A percentile compares a stretch with the other conserved stretches of the same genome.
These are phyloP conservation scores for Rachicladosporium sp. DNA, from an alignment of 2,329 filamentous ascomycete species.

Conservation along the genomic window DNA sequence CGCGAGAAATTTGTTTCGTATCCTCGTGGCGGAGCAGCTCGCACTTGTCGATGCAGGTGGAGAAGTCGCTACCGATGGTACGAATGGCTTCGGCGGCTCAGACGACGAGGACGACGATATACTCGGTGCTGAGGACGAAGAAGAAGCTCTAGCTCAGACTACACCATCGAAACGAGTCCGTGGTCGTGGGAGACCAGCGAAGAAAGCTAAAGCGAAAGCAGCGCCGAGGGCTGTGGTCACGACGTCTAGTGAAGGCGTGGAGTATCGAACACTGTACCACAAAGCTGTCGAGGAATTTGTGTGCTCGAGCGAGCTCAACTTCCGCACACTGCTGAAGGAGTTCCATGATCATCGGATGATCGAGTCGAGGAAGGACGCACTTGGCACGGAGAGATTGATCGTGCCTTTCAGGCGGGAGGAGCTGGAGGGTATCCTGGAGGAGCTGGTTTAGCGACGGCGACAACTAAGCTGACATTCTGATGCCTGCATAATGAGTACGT, in stretches of 20 bases:
- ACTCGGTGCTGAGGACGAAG: constrained; percentile 19
- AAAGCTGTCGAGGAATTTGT: constrained; percentile 96
- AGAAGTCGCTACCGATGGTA: constrained; percentile 35
- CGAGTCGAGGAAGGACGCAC: constrained; percentile 69
- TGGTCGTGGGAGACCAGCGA: constrained; percentile 12
- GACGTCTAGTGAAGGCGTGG: constrained; percentile 47
- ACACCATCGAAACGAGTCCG: constrained; percentile 16
- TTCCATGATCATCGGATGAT: constrained; percentile 98
- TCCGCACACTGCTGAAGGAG: constrained; percentile 87
- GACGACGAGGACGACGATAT: constrained; percentile 21
- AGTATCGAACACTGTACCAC: constrained; percentile 85
- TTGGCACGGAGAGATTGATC: constrained; percentile 74
- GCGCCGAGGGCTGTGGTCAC: neutral
- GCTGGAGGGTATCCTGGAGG: constrained; percentile 77
- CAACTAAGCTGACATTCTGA: too few species aligned
- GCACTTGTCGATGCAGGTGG: constrained; percentile 40
- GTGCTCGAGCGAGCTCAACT: constrained; percentile 90
- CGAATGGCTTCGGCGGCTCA: constrained; percentile 11
- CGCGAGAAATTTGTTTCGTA: constrained; percentile 71
- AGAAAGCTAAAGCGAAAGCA: constrained; percentile 8
- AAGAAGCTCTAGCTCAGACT: constrained; percentile 14
- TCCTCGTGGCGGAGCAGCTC: constrained; percentile 76
- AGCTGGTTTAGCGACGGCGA: constrained; percentile 31
- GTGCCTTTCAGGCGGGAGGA: constrained; percentile 81
- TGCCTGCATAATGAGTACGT: too few species aligned